Base-by-base conservation (phyloP, 2,329 filamentous ascomycete genomes). In the Ceratocystis cubensis region DNA sequence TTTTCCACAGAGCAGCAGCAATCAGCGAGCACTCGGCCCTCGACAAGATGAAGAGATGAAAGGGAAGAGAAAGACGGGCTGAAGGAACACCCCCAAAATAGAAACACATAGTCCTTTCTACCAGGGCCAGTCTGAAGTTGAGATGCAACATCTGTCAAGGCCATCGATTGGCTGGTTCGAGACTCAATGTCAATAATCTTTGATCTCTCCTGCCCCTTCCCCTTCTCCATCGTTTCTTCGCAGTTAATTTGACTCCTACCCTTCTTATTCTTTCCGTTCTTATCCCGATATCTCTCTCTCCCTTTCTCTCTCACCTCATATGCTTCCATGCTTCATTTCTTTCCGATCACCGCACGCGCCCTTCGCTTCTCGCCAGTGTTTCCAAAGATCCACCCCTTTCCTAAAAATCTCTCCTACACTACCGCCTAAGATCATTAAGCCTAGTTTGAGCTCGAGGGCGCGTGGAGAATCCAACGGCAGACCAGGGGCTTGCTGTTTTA, bases 321-420 rank as follows among this genome's bases (percentile, higher is more conserved):
- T 50, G n/a, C 22, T 25, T 50, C 48, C 48, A 20, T 20, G 20
- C 28, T 37, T 8, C 17, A 5, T n/a, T 59, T 30, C 28, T 33
- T 33, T 28, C 53, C 8, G 28, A 44, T 50, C 28, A 63, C 44
- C 61, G 61, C 61, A 63, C 61, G 61, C 61, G 41, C 61, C 61
- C 44, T 41, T 63, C 61, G 44, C 61, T 46, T 46, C 25, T 46
- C 44, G 61, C 45, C 41, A 48, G 61, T 63, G 61, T 63, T 48
- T 63, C 61, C 25, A 63, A 63, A 28, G 37, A 63, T n/a, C 20
- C 56, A 20, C 56, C 56, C 56, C 56, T 41, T 41, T 41, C 37
- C 37, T 15, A 28, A 59, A 59, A 59, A 59, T 59, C 56, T 59
- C 56, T 59, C 56, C 33, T 59, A 17, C 33, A 28, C 56, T 37